phyloP scores from a whole-genome alignment of 75 land plant species.

The Pseudotsuga menziesii region DNA sequence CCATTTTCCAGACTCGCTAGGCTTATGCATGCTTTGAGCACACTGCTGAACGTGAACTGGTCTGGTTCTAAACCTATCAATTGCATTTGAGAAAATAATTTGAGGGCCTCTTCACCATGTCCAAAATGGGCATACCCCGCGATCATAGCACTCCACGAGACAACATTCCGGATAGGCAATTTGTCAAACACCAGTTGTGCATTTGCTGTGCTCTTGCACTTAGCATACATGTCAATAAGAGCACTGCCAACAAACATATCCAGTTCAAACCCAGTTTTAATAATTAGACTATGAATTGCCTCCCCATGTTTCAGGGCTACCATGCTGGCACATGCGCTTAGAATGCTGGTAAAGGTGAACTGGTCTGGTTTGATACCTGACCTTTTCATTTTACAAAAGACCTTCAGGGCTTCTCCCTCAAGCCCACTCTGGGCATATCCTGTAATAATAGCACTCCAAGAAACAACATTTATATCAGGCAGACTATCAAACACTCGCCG shows the following conservation, averaged over 20 bases:
- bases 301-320: constrained; percentile 17
- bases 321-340: constrained; percentile 39
- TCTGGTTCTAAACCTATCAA: constrained; percentile 30
- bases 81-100: constrained; percentile 40
- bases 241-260: constrained; percentile 48
- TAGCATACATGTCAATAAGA: constrained; percentile 72
- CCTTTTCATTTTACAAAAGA: constrained; percentile 41
- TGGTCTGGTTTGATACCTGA: constrained; percentile 37
- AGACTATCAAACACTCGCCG: neutral
- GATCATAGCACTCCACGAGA: constrained; percentile 68
- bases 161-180: constrained; percentile 35
- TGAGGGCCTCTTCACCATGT: constrained; percentile 24
- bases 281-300: constrained; percentile 29
- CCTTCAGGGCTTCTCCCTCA: constrained; percentile 23
- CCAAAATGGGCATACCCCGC: constrained; percentile 59
- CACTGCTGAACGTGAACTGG: constrained; percentile 5
- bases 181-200: constrained; percentile 60
- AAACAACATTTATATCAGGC: neutral
- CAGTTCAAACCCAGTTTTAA: constrained; percentile 28
- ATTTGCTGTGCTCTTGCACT: constrained; percentile 31
- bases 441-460: constrained; percentile 50
- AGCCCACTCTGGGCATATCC: constrained; percentile 39
- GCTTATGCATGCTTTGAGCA: constrained; percentile 10
- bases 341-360: constrained; percentile 52
- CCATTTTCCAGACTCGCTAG: constrained; percentile 6